Evolutionary conservation across 1,139 yeast genomes (phyloP), one percentile per base, ranked within the genome.

Genomic region (Yamadazyma diddensiae): DNA sequence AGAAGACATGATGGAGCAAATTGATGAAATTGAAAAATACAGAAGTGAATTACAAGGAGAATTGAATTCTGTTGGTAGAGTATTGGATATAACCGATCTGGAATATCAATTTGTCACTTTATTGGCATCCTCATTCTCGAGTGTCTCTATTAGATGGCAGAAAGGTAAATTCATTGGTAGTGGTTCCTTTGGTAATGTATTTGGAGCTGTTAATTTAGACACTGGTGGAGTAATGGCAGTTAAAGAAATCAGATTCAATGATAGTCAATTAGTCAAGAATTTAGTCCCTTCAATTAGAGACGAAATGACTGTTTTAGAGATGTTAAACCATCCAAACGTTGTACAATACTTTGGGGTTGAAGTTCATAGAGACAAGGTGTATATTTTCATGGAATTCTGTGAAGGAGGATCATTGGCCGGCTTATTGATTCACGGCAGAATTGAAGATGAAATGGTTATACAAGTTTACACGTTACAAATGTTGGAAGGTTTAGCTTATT

Each of bases 201-300:
- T 76, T 56, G 88, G 94, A 1, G 95, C 97, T 0, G 84, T 87
- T 20, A 88, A 92, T 52, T 72, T 92, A 44, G 97, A 90, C 46
- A 87, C 95, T 13, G 97, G 97, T 51, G 95, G 94, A 30, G 85
- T 90, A 2, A 80, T 92, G 84, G 98, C 98, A 0, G 98, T 92
- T 16, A 92, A 92, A 55, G 98, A 92, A 57, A 90, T 92, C 40
- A 74, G 88, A 42, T 80, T 92, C 55, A 96, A 87, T 49, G 96
- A 90, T 49, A 75, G 88, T 25, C 94, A 86, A 50, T 79, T 94
- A 1, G 82, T 90, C 51, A 79, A 85, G 49, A 84, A 82, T 41
- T 79, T 90, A 37, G 88, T 90, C 30, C 94, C 95, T 27, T 79
- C 88, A 4, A 86, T 92, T 42, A 85, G 85, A 52, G 97, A 90